Percentiles rank a stretch among this genome's conserved stretches.
These are phyloP conservation scores for Phaeotremella fagi DNA, from an alignment of 768 basidiomycete species.

Conservation along the genomic window DNA sequence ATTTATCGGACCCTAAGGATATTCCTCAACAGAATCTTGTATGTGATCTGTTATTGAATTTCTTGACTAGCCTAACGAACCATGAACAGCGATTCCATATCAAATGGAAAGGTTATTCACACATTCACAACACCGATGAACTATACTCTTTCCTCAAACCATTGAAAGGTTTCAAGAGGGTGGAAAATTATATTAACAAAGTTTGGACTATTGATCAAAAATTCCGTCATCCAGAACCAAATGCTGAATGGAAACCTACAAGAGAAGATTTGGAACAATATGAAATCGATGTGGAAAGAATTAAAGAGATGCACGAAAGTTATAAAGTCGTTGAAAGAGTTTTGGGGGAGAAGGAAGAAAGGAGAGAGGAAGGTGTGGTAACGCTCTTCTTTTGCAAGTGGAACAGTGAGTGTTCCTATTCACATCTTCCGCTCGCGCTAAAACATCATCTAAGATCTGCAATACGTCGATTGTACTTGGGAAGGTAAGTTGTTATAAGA, in stretches of 20 bases:
- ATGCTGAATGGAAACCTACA: slow-evolving; percentile 59
- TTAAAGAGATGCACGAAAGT: slow-evolving; percentile 83
- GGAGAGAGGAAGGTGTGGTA: slow-evolving; percentile 49
- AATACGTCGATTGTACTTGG: slow-evolving; percentile 96
- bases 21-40: slow-evolving; percentile 85
- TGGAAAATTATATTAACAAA: slow-evolving; percentile 97
- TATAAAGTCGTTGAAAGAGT: slow-evolving; percentile 89
- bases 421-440: background rate
- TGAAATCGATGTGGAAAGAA: slow-evolving; percentile 81
- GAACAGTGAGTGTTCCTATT: slow-evolving; percentile 55
- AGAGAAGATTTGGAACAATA: slow-evolving; percentile 86
- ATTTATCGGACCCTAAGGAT: slow-evolving; percentile 64
- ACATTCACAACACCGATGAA: slow-evolving; percentile 99
- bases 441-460: slow-evolving; percentile 52
- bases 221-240: slow-evolving; percentile 61
- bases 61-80: slow-evolving; percentile 5
- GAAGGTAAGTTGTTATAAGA: slow-evolving; percentile 55
- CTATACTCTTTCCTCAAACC: slow-evolving; percentile 91
- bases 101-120: slow-evolving; percentile 98
- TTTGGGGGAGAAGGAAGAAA: slow-evolving; percentile 53
- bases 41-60: slow-evolving; percentile 33
- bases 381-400: slow-evolving; percentile 94
- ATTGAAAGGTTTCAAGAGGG: slow-evolving; percentile 91
- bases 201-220: slow-evolving; percentile 56
- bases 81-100: slow-evolving; percentile 84